Evolutionary conservation across 2,329 filamentous ascomycete genomes (phyloP).

Genomic region (Monosporascus sp.): DNA sequence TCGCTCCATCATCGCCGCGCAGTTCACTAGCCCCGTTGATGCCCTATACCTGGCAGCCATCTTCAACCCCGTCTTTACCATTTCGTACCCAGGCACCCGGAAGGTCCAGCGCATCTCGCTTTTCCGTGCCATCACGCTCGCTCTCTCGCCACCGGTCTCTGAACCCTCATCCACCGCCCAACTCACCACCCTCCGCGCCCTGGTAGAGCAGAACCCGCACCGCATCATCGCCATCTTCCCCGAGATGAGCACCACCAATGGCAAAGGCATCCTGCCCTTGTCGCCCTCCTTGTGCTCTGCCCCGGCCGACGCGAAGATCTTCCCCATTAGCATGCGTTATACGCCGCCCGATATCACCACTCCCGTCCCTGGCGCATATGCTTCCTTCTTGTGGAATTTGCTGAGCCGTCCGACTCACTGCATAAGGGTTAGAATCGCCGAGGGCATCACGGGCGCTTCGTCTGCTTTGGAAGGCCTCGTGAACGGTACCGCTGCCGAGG

Average conservation of each 20-base stretch:
- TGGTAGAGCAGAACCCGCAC: slow-evolving; percentile 63
- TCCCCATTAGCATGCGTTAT: slow-evolving; percentile 86
- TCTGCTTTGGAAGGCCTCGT: slow-evolving; percentile 22
- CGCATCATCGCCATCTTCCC: slow-evolving; percentile 84
- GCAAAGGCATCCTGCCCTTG: slow-evolving; percentile 79
- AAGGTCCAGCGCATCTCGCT: slow-evolving; percentile 74
- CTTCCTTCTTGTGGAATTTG: slow-evolving; percentile 77
- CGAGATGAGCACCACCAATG: slow-evolving; percentile 92
- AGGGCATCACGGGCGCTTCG: slow-evolving; percentile 54
- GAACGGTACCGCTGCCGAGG: slow-evolving; percentile 12
- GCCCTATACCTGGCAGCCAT: slow-evolving; percentile 90
- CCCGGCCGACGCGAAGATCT: slow-evolving; percentile 67
- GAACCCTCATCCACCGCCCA: slow-evolving; percentile 40
- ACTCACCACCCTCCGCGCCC: slow-evolving; percentile 55
- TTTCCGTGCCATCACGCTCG: slow-evolving; percentile 65
- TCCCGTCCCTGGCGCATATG: slow-evolving; percentile 70
- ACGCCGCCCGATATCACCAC: slow-evolving; percentile 86
- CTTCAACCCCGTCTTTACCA: slow-evolving; percentile 92
- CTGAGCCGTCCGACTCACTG: slow-evolving; percentile 80
- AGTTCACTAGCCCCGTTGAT: slow-evolving; percentile 89
- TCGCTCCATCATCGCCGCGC: slow-evolving; percentile 79
- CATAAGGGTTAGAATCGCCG: slow-evolving; percentile 85
- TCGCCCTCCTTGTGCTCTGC: slow-evolving; percentile 69
- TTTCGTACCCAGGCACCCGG: slow-evolving; percentile 69
- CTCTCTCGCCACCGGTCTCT: slow-evolving; percentile 53